Evolutionary conservation across 1,284 basidiomycete genomes (phyloP), one percentile per base, ranked within the genome.

Genomic region (Rhodofomes roseus): DNA sequence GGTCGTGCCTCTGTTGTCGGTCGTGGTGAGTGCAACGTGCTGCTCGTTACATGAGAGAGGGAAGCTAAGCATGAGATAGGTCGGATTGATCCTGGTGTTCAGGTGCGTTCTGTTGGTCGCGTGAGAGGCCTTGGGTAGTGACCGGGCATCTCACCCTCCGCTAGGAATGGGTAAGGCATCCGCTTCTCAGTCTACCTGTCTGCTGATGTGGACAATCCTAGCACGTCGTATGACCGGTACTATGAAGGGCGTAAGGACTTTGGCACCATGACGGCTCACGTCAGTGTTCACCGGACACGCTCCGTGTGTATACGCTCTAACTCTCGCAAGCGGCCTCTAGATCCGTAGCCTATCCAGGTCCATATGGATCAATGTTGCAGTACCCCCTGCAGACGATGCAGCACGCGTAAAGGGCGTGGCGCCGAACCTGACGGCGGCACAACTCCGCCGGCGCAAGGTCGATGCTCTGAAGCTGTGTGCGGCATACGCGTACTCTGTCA

Each of bases 201-300:
- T n/a, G n/a, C n/a, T n/a, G n/a, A n/a, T n/a, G n/a, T n/a, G n/a
- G 48, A 51, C 3, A 23, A 52, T 54, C 27, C 37, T 64, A 91
- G 89, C 20, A 89, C 88, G 25, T 92, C 88, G 11, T 92, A 92
- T 65, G 90, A 92, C 67, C 85, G 89, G 44, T 91, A 85, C 69
- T 90, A 87, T 79, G 90, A 95, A 76, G 95, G 93, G 44, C 82
- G 93, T 62, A 95, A 92, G 73, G 84, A 89, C 57, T 96, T 95
- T 73, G 82, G 83, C 0, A 69, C 80, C 6, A 70, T 92, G 63
- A 82, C 79, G 14, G 79, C 87, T 27, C 84, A 85, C 63, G 81
- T 85, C 62, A 70, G 83, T 63, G 74, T n/a, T n/a, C 62, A 41
- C 34, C 16, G 23, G 46, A 31, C 54, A 31, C 18, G 54, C 50